Percentiles rank a stretch among this genome's conserved stretches.
Conservation (phyloP, 1,284 basidiomycete genomes). For the Trichosporon sp. region DNA sequence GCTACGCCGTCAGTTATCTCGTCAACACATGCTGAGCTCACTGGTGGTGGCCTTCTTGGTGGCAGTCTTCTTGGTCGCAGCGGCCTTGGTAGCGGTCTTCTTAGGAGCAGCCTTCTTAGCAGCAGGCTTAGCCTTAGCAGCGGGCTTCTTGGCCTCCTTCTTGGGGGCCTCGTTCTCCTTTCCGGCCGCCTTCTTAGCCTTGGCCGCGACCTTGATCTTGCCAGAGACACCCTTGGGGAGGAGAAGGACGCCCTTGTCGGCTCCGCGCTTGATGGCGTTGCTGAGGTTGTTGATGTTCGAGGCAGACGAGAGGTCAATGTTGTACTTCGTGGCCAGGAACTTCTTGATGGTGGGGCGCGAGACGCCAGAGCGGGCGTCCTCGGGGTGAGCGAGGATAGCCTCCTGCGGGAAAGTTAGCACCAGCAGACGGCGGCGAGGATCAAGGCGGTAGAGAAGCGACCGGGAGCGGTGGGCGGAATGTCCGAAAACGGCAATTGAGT, state of each 20-base stretch:
- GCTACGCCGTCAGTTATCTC: constrained; percentile 9
- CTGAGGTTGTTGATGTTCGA: constrained; percentile 75
- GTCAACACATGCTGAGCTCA: constrained; percentile 18
- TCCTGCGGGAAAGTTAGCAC: constrained; percentile 52
- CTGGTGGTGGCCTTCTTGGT: constrained; percentile 49
- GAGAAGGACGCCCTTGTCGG: constrained; percentile 71
- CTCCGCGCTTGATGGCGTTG: constrained; percentile 73
- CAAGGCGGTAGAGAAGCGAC: not conserved
- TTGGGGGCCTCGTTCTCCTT: constrained; percentile 55
- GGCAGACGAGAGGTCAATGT: constrained; percentile 65
- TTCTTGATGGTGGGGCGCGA: constrained; percentile 91
- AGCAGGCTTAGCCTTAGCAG: constrained; percentile 43
- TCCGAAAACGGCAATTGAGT: constrained; percentile 34
- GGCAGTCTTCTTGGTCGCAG: constrained; percentile 30
- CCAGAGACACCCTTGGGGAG: constrained; percentile 81
- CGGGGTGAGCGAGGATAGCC: constrained; percentile 68
- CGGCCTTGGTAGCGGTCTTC: constrained; percentile 20
- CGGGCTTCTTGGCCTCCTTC: constrained; percentile 18
- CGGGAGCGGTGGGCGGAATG: constrained; percentile 14
- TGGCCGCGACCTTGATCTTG: constrained; percentile 71
- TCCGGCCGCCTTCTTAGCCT: constrained; percentile 49
- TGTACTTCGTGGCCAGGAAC: constrained; percentile 74
- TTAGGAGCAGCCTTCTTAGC: constrained; percentile 28
- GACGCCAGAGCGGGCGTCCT: constrained; percentile 76
- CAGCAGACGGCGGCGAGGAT: not conserved